Conservation (phyloP, 352 stramenopile genomes). For the Halophytophthora polymorphica region DNA sequence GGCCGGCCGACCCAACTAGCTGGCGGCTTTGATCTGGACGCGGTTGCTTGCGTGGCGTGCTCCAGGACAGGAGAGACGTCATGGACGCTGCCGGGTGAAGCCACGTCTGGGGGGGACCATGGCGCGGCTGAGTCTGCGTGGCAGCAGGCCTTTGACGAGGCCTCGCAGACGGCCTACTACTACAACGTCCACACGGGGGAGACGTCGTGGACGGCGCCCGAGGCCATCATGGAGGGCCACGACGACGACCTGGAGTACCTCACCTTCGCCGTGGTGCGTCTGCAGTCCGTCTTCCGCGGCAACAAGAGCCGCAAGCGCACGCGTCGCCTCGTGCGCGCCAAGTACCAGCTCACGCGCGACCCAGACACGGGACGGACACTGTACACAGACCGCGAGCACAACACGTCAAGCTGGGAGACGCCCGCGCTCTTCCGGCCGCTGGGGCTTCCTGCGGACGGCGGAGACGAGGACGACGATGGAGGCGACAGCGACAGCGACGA, state of each 20-base stretch:
- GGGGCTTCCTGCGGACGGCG: conserved; percentile 19
- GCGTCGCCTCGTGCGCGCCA: conserved; percentile 24
- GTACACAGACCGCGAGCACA: conserved; percentile 43
- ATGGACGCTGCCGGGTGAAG: conserved; percentile 38
- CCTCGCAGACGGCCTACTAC: conserved; percentile 67
- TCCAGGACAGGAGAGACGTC: conserved; percentile 55
- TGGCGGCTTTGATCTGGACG: background rate
- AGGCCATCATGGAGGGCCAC: conserved; percentile 16
- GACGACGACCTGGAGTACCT: conserved; percentile 40
- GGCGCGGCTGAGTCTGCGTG: conserved; percentile 20
- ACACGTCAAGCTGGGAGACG: conserved; percentile 35
- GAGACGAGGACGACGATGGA: conserved; percentile 15
- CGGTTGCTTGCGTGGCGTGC: background rate
- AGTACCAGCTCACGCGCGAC: conserved; percentile 39
- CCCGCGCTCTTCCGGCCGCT: conserved; percentile 37
- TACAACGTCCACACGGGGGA: conserved; percentile 66
- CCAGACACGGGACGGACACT: conserved; percentile 30
- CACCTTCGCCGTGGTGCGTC: conserved; percentile 35
- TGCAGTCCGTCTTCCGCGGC: conserved; percentile 54
- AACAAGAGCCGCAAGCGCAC: conserved; percentile 26
- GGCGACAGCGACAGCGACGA: conserved; percentile 28
- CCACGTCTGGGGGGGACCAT: conserved; percentile 19
- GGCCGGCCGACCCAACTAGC: too few species aligned
- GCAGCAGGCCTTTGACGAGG: conserved; percentile 62
- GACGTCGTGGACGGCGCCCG: conserved; percentile 59